Conservation (phyloP, 495 filamentous ascomycete species). For the Tuber umbilicatum region DNA sequence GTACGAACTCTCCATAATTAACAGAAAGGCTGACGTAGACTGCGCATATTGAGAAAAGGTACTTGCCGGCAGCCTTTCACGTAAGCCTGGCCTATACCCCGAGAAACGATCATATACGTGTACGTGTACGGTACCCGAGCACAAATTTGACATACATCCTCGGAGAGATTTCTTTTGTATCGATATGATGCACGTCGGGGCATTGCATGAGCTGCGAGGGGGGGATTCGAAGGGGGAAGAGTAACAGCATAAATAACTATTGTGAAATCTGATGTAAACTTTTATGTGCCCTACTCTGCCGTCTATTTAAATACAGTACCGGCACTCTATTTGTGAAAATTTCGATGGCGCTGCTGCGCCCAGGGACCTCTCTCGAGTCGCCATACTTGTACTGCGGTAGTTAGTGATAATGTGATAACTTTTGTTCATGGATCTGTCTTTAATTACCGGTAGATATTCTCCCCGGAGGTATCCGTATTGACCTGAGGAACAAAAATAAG, state of each 20-base stretch:
- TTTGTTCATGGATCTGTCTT: neutral
- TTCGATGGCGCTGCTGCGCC: neutral
- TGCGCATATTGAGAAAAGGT: neutral
- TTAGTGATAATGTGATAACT: neutral
- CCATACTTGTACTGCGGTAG: neutral
- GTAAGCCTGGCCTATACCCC: neutral
- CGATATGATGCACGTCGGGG: neutral
- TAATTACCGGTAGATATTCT: too few relatives aligned
- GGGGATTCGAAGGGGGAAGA: neutral
- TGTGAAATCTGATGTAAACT: neutral
- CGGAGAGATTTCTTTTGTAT: neutral
- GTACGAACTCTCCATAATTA: neutral
- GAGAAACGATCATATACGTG: neutral
- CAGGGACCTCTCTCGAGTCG: neutral
- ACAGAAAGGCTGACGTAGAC: neutral
- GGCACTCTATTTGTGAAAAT: neutral
- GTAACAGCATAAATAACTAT: neutral
- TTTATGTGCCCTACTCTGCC: neutral
- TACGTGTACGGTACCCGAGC: neutral
- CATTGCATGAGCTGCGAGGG: neutral
- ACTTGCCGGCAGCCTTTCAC: neutral
- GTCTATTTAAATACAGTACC: neutral
- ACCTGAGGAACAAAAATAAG: neutral
- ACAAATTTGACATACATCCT: neutral
- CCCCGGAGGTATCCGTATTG: neutral